Evolutionary conservation across 2,329 filamentous ascomycete species (phyloP).

Genomic region (Metarhizium robertsii): DNA sequence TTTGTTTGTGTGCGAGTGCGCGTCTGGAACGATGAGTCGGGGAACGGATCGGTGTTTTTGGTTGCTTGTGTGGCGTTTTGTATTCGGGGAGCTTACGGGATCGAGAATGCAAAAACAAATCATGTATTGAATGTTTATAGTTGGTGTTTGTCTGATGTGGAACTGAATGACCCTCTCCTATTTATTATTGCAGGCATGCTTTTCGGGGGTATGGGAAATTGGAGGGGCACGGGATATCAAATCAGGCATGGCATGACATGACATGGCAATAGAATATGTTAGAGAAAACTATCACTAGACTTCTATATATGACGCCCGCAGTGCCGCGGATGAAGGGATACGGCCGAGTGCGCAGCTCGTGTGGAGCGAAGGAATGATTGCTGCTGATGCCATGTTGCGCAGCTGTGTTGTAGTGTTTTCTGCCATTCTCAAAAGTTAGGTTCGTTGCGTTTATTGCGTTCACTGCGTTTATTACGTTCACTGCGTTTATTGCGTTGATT

Average conservation of each 20-base stretch:
- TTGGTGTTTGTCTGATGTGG: not conserved
- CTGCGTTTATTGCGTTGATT: no score
- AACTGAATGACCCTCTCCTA: not conserved
- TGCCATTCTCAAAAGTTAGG: no score
- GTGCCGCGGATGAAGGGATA: not conserved
- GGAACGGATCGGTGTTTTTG: not conserved
- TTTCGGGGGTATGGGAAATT: not conserved
- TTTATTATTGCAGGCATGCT: not conserved
- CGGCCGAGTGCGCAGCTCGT: not conserved
- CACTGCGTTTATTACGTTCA: no score
- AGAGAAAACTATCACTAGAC: constrained; percentile 5
- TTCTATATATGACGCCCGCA: not conserved
- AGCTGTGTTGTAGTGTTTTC: not conserved
- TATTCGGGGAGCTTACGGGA: not conserved
- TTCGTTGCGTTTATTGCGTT: no score
- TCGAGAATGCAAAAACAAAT: not conserved
- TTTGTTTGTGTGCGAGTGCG: not conserved
- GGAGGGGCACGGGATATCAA: not conserved
- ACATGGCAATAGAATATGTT: constrained; percentile 1
- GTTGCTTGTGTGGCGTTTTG: not conserved
- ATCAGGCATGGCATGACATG: not conserved
- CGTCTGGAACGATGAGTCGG: not conserved
- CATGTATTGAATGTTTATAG: not conserved
- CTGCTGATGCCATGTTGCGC: not conserved
- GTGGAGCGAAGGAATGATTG: not conserved